Conservation (phyloP, 768 basidiomycete genomes). For the Pholiota microspora region DNA sequence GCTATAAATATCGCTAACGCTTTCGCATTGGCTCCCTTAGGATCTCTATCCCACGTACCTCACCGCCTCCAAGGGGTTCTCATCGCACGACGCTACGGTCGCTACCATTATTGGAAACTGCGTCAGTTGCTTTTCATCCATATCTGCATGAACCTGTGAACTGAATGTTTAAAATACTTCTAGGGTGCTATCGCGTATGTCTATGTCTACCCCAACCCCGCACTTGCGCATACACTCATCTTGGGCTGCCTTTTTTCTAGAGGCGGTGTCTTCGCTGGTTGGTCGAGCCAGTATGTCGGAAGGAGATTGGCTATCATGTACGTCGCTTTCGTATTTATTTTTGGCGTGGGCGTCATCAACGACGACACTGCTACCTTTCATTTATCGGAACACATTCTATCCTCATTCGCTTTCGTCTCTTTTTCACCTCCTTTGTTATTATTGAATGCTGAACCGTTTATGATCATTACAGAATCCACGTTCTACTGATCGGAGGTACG, state of each 20-base stretch:
- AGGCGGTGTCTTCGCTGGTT: constrained; percentile 75
- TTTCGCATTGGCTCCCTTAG: constrained; percentile 21
- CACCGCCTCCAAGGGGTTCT: constrained; percentile 58
- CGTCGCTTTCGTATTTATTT: no score
- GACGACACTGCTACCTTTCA: no score
- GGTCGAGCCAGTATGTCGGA: constrained; percentile 71
- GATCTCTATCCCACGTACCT: constrained; percentile 85
- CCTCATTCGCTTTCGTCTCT: no score
- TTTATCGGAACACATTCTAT: neutral
- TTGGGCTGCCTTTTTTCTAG: constrained; percentile 21
- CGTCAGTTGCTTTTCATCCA: constrained; percentile 27
- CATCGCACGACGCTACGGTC: constrained; percentile 53
- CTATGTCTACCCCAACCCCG: constrained; percentile 16
- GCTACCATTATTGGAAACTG: constrained; percentile 84
- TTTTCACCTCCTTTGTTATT: neutral
- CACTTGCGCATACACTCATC: neutral
- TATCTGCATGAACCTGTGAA: neutral
- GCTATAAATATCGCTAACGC: constrained; percentile 4
- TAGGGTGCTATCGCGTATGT: constrained; percentile 39
- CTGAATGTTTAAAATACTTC: neutral
- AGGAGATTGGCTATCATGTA: constrained; percentile 80
- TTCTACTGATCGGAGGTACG: constrained; percentile 50
- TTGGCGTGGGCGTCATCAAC: no score
- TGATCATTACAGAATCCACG: constrained; percentile 56
- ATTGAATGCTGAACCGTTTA: no score